phyloP scores from a whole-genome alignment of 192 early-diverging fungal species.

The Podila epicladia region DNA sequence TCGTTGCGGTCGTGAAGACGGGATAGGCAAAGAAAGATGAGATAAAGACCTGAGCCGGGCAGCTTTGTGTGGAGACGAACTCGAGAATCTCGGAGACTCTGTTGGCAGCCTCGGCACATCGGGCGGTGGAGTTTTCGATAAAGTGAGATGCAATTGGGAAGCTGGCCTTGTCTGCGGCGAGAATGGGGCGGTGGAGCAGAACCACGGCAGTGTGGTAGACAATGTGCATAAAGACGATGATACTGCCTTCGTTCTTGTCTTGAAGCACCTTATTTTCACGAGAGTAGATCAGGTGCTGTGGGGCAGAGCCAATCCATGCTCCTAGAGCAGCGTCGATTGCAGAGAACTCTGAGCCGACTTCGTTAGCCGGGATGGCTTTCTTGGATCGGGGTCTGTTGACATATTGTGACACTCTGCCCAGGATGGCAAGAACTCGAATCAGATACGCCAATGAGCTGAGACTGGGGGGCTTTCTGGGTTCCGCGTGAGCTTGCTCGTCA shows the following conservation, averaged over 20 bases:
- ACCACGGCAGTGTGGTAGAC: slow-evolving; percentile 58
- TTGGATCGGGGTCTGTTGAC: slow-evolving; percentile 54
- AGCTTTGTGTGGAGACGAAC: slow-evolving; percentile 24
- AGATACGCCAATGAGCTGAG: slow-evolving; percentile 52
- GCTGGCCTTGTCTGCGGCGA: slow-evolving; percentile 42
- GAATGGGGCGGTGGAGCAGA: slow-evolving; percentile 58
- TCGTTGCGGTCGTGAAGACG: slow-evolving; percentile 60
- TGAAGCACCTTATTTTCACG: slow-evolving; percentile 33
- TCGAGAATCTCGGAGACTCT: slow-evolving; percentile 50
- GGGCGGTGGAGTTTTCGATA: slow-evolving; percentile 46
- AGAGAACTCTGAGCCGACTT: slow-evolving; percentile 57
- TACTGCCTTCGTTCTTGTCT: slow-evolving; percentile 20
- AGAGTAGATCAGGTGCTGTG: slow-evolving; percentile 41
- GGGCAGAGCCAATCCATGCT: slow-evolving; percentile 49
- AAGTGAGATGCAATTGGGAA: slow-evolving; percentile 44
- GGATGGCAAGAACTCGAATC: slow-evolving; percentile 48
- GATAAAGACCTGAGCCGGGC: slow-evolving; percentile 40
- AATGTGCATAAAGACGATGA: slow-evolving; percentile 53
- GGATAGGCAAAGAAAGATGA: slow-evolving; percentile 57
- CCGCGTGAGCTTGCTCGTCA: background rate
- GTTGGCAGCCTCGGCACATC: slow-evolving; percentile 55
- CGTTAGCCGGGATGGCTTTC: slow-evolving; percentile 45
- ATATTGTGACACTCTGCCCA: slow-evolving; percentile 56
- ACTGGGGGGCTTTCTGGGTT: slow-evolving; percentile 2
- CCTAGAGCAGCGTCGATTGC: slow-evolving; percentile 46